Evolutionary conservation across 208 protist genomes (phyloP).

Genomic region (Trypanosoma boissoni): DNA sequence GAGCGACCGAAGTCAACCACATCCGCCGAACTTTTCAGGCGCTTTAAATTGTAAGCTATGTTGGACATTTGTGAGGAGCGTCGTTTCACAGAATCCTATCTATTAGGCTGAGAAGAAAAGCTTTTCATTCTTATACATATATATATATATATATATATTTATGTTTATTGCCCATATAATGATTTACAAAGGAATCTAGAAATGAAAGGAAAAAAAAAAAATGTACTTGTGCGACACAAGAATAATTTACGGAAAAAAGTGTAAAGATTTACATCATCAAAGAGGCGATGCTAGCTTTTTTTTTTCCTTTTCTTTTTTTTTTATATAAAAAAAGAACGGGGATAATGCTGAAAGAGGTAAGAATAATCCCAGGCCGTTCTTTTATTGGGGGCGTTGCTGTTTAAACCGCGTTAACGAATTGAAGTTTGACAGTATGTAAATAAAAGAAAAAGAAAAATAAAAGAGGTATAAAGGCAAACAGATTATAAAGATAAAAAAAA

Average conservation of each 20-base stretch:
- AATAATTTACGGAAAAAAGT: too few species aligned
- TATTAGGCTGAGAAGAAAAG: constrained; percentile 6
- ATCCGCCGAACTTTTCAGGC: constrained; percentile 75
- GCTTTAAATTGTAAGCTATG: constrained; percentile 33
- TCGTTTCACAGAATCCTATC: too few species aligned
- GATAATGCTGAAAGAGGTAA: not conserved
- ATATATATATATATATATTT: constrained; percentile 13
- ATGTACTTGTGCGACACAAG: not conserved
- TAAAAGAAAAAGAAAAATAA: not conserved
- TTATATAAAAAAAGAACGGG: not conserved
- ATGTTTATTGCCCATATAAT: not conserved
- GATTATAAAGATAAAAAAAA: not conserved
- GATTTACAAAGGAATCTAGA: not conserved
- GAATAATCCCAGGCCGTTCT: too few species aligned
- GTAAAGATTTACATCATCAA: too few species aligned
- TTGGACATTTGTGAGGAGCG: not conserved
- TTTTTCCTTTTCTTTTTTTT: not conserved
- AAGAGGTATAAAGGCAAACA: not conserved
- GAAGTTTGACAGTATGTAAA: not conserved
- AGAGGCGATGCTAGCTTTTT: not conserved
- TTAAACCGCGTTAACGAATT: too few species aligned
- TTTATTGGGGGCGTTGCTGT: too few species aligned
- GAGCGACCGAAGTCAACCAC: constrained; percentile 96
- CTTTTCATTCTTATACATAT: constrained; percentile 4
- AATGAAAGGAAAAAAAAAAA: not conserved